phyloP scores from a whole-genome alignment of 1,139 yeast genomes.

The Zygoascus hellenicus region DNA sequence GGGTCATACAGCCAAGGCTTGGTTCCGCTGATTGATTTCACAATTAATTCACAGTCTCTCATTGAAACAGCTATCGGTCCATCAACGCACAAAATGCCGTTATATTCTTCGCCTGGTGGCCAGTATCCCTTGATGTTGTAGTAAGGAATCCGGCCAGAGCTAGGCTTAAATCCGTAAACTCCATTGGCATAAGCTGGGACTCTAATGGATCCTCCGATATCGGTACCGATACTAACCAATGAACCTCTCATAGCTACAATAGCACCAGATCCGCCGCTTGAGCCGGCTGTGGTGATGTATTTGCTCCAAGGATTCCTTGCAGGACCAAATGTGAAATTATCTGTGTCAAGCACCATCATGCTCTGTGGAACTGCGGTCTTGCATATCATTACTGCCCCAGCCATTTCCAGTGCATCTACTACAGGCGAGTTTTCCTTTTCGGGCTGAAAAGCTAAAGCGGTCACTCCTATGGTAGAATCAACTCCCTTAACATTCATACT shows the following conservation, averaged over 20 bases:
- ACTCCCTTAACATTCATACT: conserved; percentile 43
- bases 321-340: conserved; percentile 43
- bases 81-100: conserved; percentile 39
- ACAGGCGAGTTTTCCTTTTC: conserved; percentile 29
- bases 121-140: conserved; percentile 31
- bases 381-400: conserved; percentile 52
- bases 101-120: conserved; percentile 48
- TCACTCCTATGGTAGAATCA: conserved; percentile 40
- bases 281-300: conserved; percentile 48
- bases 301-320: conserved; percentile 46
- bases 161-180: conserved; percentile 50
- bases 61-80: conserved; percentile 47
- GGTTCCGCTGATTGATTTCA: conserved; percentile 46
- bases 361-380: conserved; percentile 58
- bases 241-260: conserved; percentile 46
- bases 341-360: conserved; percentile 49
- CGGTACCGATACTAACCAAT: conserved; percentile 53
- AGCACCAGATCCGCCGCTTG: conserved; percentile 61
- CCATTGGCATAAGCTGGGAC: conserved; percentile 56
- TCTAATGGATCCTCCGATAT: conserved; percentile 60
- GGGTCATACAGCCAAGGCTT: conserved; percentile 58
- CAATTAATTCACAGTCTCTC: conserved; percentile 54
- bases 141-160: conserved; percentile 41
- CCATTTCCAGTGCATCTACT: conserved; percentile 39
- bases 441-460: conserved; percentile 30